Conservation (phyloP, 2,329 filamentous ascomycete species). For the Bipolaris cookei region DNA sequence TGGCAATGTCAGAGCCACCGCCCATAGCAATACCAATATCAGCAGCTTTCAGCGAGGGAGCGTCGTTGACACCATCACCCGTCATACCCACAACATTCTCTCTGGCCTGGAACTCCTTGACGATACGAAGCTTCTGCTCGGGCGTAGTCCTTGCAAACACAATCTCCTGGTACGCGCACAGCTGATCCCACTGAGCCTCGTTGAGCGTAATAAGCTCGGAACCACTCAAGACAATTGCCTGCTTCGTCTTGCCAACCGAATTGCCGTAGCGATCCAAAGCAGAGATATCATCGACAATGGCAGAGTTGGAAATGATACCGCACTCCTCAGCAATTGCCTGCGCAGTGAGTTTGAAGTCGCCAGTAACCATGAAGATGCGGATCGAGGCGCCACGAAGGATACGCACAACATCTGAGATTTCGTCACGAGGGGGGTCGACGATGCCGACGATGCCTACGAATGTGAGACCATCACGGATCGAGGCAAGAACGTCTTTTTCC, state of each 20-base stretch:
- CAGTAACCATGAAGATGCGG: conserved; percentile 81
- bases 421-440: conserved; percentile 65
- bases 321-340: conserved; percentile 74
- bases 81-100: conserved; percentile 63
- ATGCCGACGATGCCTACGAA: conserved; percentile 65
- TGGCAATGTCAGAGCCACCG: conserved; percentile 65
- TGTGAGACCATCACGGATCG: conserved; percentile 58
- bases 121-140: conserved; percentile 79
- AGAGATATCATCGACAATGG: conserved; percentile 60
- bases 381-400: conserved; percentile 73
- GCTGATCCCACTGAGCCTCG: conserved; percentile 70
- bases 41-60: conserved; percentile 63
- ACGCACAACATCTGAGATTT: conserved; percentile 65
- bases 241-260: conserved; percentile 23
- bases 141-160: conserved; percentile 76
- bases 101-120: conserved; percentile 72
- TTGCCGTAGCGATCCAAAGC: conserved; percentile 55
- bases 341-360: conserved; percentile 77
- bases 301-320: conserved; percentile 68
- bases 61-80: conserved; percentile 58
- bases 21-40: conserved; percentile 66
- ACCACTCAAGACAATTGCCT: conserved; percentile 45
- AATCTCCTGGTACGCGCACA: conserved; percentile 72
- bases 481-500: conserved; percentile 64
- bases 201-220: conserved; percentile 67